These are phyloP conservation scores for Tulasnella sp. DNA, from an alignment of 768 basidiomycete genomes.

Conservation along the genomic window DNA sequence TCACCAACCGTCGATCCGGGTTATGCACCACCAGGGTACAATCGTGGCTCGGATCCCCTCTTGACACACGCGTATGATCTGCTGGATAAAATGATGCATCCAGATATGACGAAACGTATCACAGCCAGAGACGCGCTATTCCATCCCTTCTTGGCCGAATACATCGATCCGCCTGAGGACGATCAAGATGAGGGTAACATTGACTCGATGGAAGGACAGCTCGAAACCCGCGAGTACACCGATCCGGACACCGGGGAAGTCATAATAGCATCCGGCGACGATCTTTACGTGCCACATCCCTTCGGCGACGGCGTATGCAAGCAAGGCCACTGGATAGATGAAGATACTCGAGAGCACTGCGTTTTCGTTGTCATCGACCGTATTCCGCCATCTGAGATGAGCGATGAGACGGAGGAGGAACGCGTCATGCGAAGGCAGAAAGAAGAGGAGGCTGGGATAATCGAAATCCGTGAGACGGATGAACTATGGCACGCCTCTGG, in stretches of 20 bases:
- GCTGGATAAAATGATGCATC: slow-evolving; percentile 55
- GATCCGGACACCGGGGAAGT: not conserved
- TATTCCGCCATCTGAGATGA: not conserved
- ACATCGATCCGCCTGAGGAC: slow-evolving; percentile 3
- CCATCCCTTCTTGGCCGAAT: slow-evolving; percentile 53
- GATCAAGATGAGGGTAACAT: slow-evolving; percentile 29
- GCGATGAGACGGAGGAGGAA: not conserved
- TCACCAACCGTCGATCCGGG: not conserved
- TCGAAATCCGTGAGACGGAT: not conserved
- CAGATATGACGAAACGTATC: slow-evolving; percentile 62
- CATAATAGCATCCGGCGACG: slow-evolving; percentile 26
- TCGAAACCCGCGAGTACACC: slow-evolving; percentile 11
- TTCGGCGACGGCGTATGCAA: slow-evolving; percentile 56
- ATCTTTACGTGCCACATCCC: slow-evolving; percentile 56
- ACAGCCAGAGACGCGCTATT: slow-evolving; percentile 64
- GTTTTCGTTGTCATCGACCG: slow-evolving; percentile 5
- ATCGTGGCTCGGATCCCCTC: slow-evolving; percentile 17
- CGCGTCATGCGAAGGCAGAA: not conserved
- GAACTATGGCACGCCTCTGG: not conserved
- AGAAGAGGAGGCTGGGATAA: not conserved
- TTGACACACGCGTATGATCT: slow-evolving; percentile 49
- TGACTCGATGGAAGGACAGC: not conserved
- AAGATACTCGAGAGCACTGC: slow-evolving; percentile 39
- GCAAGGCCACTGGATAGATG: slow-evolving; percentile 45
- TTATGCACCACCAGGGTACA: not conserved